Conservation (phyloP, 257 asterid species). For the Forsythia viridissima region DNA sequence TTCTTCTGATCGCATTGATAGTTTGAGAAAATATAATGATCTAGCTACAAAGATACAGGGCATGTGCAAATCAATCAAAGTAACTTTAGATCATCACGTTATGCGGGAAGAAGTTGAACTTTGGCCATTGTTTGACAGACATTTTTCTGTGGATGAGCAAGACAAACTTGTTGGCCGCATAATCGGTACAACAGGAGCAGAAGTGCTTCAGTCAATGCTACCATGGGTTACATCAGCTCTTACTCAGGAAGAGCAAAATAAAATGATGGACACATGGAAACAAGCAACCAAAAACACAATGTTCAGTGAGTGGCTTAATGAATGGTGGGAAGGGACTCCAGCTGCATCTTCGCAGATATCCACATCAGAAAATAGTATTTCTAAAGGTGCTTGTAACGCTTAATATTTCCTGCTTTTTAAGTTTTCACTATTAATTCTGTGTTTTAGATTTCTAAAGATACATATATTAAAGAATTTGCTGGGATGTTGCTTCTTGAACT, state of each 20-base stretch:
- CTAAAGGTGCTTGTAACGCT: constrained; percentile 54
- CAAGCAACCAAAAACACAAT: constrained; percentile 96
- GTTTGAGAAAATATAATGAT: constrained; percentile 64
- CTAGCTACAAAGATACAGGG: constrained; percentile 92
- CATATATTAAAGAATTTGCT: background rate
- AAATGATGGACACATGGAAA: constrained; percentile 93
- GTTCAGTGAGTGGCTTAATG: constrained; percentile 98
- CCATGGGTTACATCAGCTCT: constrained; percentile 99
- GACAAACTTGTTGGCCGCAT: constrained; percentile 92
- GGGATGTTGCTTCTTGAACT: constrained; percentile 13
- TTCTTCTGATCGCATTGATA: constrained; percentile 37
- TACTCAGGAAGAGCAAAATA: constrained; percentile 95
- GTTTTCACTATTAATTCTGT: background rate
- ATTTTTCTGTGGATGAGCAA: constrained; percentile 91
- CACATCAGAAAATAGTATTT: constrained; percentile 45
- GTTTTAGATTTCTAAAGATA: constrained; percentile 12
- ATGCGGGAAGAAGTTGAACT: constrained; percentile 93
- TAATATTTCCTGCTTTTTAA: background rate
- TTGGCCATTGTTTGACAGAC: constrained; percentile 94
- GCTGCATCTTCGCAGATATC: constrained; percentile 45
- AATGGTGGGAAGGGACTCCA: constrained; percentile 92
- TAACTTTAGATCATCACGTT: constrained; percentile 93
- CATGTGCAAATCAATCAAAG: constrained; percentile 96
- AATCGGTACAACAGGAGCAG: constrained; percentile 98
- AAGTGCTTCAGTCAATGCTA: constrained; percentile 94